Conservation (phyloP, 306 rosid genomes). For the Bauhinia variegata region DNA sequence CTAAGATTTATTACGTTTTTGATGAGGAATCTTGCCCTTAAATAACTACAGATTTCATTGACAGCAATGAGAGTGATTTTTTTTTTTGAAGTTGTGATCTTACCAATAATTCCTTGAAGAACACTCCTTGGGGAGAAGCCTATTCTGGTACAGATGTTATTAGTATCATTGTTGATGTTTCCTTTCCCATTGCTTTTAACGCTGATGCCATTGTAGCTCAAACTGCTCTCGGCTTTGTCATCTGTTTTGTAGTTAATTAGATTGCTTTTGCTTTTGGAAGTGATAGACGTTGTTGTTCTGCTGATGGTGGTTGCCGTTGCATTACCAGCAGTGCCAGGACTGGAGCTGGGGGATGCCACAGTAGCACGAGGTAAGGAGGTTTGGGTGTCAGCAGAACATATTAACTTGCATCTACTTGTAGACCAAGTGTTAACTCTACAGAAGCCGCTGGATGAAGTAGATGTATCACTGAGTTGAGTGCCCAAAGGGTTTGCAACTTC, state of each 20-base stretch:
- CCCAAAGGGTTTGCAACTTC: slow-evolving; percentile 32
- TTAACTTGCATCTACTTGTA: slow-evolving; percentile 31
- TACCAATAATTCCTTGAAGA: slow-evolving; percentile 60
- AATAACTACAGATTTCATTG: not conserved
- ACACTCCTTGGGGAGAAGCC: slow-evolving; percentile 82
- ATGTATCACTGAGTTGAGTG: slow-evolving; percentile 39
- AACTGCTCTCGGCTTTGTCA: slow-evolving; percentile 30
- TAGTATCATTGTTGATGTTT: slow-evolving; percentile 36
- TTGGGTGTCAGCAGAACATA: slow-evolving; percentile 20
- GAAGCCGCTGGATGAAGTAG: slow-evolving; percentile 23
- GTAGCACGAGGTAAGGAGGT: slow-evolving; percentile 5
- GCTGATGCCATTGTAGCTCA: slow-evolving; percentile 15
- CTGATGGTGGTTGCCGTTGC: slow-evolving; percentile 9
- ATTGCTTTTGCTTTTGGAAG: slow-evolving; percentile 16
- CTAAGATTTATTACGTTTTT: slow-evolving; percentile 8
- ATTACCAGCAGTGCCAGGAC: slow-evolving; percentile 24
- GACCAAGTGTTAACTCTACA: slow-evolving; percentile 17
- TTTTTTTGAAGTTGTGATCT: not conserved
- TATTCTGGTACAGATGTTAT: slow-evolving; percentile 41
- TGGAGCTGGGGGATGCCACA: not conserved
- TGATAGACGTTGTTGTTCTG: not conserved
- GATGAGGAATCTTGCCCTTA: slow-evolving; percentile 1
- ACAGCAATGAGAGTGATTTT: not conserved
- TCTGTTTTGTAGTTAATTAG: slow-evolving; percentile 33
- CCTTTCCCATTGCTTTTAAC: slow-evolving; percentile 34